phyloP scores from a whole-genome alignment of 805 yeast species.

The Candida pseudoglaebosa region DNA sequence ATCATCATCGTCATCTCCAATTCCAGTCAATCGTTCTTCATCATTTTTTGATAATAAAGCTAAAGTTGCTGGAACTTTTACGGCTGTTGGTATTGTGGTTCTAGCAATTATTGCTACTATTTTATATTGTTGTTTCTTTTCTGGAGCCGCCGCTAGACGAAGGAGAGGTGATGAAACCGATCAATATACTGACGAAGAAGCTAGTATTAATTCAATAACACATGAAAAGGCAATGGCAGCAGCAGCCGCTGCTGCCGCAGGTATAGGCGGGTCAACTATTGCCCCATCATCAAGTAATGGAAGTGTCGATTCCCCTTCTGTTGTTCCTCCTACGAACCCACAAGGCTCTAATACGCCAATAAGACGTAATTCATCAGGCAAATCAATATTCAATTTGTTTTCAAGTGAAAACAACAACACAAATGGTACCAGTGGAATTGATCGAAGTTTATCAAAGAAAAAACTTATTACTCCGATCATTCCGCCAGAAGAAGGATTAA shows the following conservation, averaged over 20 bases:
- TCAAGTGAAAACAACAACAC: slow-evolving; percentile 11
- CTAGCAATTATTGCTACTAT: slow-evolving; percentile 41
- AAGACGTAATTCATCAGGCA: slow-evolving; percentile 32
- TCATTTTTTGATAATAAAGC: slow-evolving; percentile 67
- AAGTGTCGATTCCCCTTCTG: slow-evolving; percentile 8
- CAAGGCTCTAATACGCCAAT: slow-evolving; percentile 11
- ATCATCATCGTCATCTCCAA: slow-evolving; percentile 13
- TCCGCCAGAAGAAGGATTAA: slow-evolving; percentile 15
- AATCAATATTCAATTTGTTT: slow-evolving; percentile 29
- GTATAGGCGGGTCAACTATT: background rate
- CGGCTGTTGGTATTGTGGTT: slow-evolving; percentile 68
- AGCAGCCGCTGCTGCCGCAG: slow-evolving; percentile 3
- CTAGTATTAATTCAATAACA: slow-evolving; percentile 16
- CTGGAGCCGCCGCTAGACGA: slow-evolving; percentile 10
- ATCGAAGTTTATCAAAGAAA: slow-evolving; percentile 29
- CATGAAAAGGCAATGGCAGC: slow-evolving; percentile 14
- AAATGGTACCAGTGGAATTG: slow-evolving; percentile 16
- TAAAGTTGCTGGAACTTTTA: slow-evolving; percentile 82
- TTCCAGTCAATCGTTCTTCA: slow-evolving; percentile 11
- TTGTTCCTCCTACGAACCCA: slow-evolving; percentile 10
- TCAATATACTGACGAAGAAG: slow-evolving; percentile 35
- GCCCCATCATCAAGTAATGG: slow-evolving; percentile 3
- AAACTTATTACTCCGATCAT: slow-evolving; percentile 13
- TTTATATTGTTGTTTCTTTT: slow-evolving; percentile 35
- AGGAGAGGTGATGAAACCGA: slow-evolving; percentile 14